phyloP scores from a whole-genome alignment of 2,329 filamentous ascomycete genomes.

The Triangularia verruculosa region DNA sequence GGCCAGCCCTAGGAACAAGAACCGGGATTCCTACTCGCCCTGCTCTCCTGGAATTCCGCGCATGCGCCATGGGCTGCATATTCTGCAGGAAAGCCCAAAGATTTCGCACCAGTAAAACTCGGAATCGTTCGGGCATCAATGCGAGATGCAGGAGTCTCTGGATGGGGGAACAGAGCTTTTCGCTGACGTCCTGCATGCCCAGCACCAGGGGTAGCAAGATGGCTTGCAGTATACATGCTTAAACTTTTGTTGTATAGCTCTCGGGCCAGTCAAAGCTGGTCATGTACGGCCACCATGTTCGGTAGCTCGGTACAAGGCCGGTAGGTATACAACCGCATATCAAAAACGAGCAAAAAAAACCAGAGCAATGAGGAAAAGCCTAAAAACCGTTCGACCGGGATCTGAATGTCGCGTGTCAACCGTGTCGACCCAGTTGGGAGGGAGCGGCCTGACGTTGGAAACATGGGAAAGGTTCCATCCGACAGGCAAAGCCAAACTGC shows the following conservation, averaged over 20 bases:
- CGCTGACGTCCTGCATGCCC: background rate
- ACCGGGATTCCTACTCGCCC: background rate
- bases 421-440: background rate
- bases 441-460: background rate
- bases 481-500: conserved; percentile 1
- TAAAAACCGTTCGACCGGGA: conserved; percentile 3
- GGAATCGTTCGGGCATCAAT: conserved; percentile 20
- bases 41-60: background rate
- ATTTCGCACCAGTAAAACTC: background rate
- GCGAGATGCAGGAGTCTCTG: conserved; percentile 14
- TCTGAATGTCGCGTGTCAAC: background rate
- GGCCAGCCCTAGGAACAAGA: background rate
- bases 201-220: background rate
- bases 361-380: no score
- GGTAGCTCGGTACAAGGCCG: background rate
- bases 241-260: background rate
- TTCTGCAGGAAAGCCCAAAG: conserved; percentile 20
- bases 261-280: background rate
- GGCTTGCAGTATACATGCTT: conserved; percentile 3
- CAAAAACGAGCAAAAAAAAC: background rate
- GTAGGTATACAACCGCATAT: background rate
- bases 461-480: conserved; percentile 10
- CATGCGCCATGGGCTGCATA: background rate
- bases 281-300: background rate
- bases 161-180: background rate